Evolutionary conservation across 2,329 filamentous ascomycete species (phyloP), one percentile per base, ranked within the genome.

Genomic region (Alternaria longipes): DNA sequence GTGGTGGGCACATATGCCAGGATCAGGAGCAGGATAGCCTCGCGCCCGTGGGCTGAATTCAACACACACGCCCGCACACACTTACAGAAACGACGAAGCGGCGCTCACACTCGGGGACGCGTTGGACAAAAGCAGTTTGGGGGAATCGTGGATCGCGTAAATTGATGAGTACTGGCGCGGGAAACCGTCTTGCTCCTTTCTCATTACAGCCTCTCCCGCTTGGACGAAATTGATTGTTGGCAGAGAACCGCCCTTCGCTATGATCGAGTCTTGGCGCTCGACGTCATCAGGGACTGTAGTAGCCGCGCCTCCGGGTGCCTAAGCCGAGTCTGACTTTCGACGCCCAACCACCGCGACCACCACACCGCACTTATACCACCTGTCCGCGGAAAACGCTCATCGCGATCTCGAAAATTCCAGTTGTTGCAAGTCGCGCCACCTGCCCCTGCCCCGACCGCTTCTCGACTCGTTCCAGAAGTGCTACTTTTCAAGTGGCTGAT

Each of bases 201-300:
- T 44, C 50, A 40, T 59, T 54, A 8, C 41, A 44, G 56, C 51
- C 40, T 54, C 40, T 54, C 36, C 40, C 57, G 45, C 58, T 22
- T 44, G 46, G 41, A 53, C 58, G 58, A 60, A 60, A 60, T 60
- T 60, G 58, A 60, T 32, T 57, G 57, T 56, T 56, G 53, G 57
- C 57, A 40, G 52, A 49, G 36, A 38, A 44, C 52, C 46, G 45
- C 38, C 38, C 41, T 47, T 47, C 51, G 50, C 50, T 38, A 20
- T 49, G 34, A 26, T 30, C 26, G 14, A n/a, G 14, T 51, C 58
- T 57, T 57, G 58, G 58, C 58, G 16, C 16, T 16, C 58, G 58
- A 60, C 58, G 58, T 60, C 58, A 60, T 60, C 58, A 60, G 58
- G 54, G 54, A 60, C 58, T 53, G 45, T 36, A 49, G 45, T 36